A percentile compares a stretch with the other conserved stretches of the same genome.
These are phyloP conservation scores for Echinosophora koreensis DNA, from an alignment of 306 rosid genomes.

Conservation along the genomic window DNA sequence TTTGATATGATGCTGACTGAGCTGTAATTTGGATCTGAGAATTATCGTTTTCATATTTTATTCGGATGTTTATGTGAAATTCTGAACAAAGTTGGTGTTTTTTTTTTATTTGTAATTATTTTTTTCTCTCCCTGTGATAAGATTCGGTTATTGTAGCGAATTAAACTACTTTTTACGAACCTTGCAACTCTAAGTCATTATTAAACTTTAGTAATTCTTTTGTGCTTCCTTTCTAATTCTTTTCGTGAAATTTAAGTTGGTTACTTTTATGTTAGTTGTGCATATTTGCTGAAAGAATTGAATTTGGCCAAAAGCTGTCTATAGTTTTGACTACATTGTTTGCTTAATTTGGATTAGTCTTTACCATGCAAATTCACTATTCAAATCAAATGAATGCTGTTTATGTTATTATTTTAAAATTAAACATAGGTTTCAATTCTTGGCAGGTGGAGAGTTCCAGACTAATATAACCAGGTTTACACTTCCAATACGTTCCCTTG, in stretches of 20 bases:
- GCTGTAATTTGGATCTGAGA: not conserved
- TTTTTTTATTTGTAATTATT: not conserved
- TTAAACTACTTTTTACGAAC: not conserved
- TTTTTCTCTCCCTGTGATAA: not conserved
- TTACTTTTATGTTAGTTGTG: not conserved
- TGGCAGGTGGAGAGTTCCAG: conserved; percentile 90
- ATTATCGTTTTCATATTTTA: not conserved
- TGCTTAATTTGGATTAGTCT: not conserved
- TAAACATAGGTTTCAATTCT: not conserved
- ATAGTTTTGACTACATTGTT: not conserved
- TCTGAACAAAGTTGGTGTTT: not conserved
- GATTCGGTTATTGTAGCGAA: not conserved
- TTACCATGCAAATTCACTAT: not conserved
- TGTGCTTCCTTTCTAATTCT: not conserved
- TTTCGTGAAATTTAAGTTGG: not conserved
- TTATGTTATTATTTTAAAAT: not conserved
- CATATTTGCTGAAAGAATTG: not conserved
- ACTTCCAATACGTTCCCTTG: conserved; percentile 85
- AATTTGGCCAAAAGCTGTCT: not conserved
- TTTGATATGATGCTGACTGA: not conserved
- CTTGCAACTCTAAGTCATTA: not conserved
- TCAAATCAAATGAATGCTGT: not conserved
- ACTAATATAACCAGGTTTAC: conserved; percentile 92
- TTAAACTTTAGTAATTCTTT: not conserved
- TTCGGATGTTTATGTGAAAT: not conserved